phyloP scores from a whole-genome alignment of 331 rosid genomes.

The Pyrus hybrid region DNA sequence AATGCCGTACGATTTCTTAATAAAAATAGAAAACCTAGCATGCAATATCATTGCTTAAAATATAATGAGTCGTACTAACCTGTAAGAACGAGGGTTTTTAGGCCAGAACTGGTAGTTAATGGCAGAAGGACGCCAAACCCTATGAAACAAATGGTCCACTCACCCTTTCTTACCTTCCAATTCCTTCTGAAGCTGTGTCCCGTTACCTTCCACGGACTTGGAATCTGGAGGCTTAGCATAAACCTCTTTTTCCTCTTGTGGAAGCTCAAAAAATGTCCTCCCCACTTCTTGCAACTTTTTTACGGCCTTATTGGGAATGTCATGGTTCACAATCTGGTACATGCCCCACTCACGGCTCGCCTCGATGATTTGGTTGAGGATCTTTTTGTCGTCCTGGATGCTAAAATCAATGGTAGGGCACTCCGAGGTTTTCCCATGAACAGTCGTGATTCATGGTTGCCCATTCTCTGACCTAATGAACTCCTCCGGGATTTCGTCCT shows the following conservation, averaged over 20 bases:
- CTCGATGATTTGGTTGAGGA: constrained; percentile 10
- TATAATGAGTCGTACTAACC: constrained; percentile 17
- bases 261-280: constrained; percentile 41
- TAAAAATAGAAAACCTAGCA: too few relatives aligned
- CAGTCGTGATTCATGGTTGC: constrained; percentile 61
- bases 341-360: constrained; percentile 55
- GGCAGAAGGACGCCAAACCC: constrained; percentile 55
- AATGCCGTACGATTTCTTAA: too few relatives aligned
- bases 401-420: constrained; percentile 43
- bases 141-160: constrained; percentile 71
- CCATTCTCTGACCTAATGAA: constrained; percentile 43
- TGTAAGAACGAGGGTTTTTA: constrained; percentile 47
- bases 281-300: constrained; percentile 42
- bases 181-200: constrained; percentile 49
- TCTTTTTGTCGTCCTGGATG: constrained; percentile 18
- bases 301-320: constrained; percentile 38
- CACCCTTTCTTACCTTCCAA: constrained; percentile 53
- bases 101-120: constrained; percentile 61
- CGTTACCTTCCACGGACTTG: constrained; percentile 45
- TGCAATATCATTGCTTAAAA: too few relatives aligned
- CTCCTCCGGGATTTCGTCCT: constrained; percentile 33
- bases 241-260: constrained; percentile 52
- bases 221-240: constrained; percentile 29
- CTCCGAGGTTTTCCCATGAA: constrained; percentile 25
- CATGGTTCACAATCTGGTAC: constrained; percentile 71